phyloP scores from a whole-genome alignment of 1,284 basidiomycete species.

The Boletus mariae region DNA sequence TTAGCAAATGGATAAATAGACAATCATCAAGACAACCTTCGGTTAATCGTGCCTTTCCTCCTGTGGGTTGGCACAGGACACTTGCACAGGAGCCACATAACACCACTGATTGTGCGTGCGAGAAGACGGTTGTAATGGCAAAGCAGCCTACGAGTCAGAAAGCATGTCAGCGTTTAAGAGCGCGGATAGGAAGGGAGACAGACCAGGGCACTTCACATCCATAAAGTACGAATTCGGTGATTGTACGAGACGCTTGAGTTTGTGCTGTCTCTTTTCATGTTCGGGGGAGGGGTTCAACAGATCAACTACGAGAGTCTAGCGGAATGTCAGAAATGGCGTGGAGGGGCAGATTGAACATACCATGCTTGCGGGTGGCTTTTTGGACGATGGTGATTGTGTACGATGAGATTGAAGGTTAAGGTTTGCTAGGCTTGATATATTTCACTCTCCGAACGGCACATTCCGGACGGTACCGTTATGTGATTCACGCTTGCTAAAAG shows the following conservation, averaged over 20 bases:
- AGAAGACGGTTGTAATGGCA: slow-evolving; percentile 93
- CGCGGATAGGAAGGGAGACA: slow-evolving; percentile 26
- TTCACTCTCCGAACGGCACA: slow-evolving; percentile 21
- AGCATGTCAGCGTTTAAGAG: slow-evolving; percentile 1
- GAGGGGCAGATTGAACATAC: slow-evolving; percentile 5
- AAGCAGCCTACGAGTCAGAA: slow-evolving; percentile 69
- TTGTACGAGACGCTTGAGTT: slow-evolving; percentile 99
- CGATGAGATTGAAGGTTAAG: slow-evolving; percentile 21
- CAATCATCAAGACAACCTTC: slow-evolving; percentile 69
- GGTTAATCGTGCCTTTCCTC: slow-evolving; percentile 97
- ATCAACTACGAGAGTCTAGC: slow-evolving; percentile 94
- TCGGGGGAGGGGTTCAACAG: slow-evolving; percentile 95
- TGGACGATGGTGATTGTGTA: slow-evolving; percentile 27
- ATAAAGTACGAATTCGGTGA: slow-evolving; percentile 99
- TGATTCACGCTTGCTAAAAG: not conserved
- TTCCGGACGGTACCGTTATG: slow-evolving; percentile 7
- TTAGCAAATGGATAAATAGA: slow-evolving; percentile 8
- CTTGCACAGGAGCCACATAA: slow-evolving; percentile 91
- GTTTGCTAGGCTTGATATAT: slow-evolving; percentile 19
- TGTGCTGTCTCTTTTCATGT: slow-evolving; percentile 88
- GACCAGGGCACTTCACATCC: slow-evolving; percentile 99
- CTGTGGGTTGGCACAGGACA: slow-evolving; percentile 97
- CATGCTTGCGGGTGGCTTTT: slow-evolving; percentile 16
- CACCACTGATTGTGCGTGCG: slow-evolving; percentile 92
- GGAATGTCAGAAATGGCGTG: slow-evolving; percentile 8